Evolutionary conservation across 495 filamentous ascomycete species (phyloP).

Genomic region (Cladorrhinum samala): DNA sequence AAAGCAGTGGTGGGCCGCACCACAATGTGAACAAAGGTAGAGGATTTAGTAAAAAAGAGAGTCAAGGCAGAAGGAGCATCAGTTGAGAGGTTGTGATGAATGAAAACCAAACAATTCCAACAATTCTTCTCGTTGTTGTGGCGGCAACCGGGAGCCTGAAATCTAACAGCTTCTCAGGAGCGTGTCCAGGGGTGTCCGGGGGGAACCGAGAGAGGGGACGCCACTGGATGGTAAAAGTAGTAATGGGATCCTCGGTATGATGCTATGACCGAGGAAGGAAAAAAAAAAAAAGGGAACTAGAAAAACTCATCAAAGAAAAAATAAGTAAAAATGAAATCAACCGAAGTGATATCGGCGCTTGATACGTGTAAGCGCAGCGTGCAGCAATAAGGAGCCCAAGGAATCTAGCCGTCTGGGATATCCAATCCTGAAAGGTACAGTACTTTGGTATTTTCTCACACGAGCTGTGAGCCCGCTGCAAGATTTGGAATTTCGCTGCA

Average conservation of each 20-base stretch:
- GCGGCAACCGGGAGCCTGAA: background rate
- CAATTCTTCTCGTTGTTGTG: background rate
- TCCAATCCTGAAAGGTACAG: background rate
- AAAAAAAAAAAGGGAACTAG: background rate
- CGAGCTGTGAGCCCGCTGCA: no score
- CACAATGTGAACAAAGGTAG: background rate
- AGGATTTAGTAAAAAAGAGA: background rate
- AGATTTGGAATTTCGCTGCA: background rate
- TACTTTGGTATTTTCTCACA: no score
- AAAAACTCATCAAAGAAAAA: background rate
- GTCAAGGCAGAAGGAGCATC: background rate
- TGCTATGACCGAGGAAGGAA: slow-evolving; percentile 1
- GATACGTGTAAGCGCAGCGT: background rate
- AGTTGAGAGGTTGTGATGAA: background rate
- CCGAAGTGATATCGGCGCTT: slow-evolving; percentile 5
- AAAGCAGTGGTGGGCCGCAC: background rate
- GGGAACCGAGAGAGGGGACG: background rate
- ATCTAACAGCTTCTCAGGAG: background rate
- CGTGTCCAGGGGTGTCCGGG: background rate
- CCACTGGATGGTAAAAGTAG: background rate
- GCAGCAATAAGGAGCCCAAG: background rate
- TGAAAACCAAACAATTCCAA: background rate
- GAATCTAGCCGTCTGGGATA: background rate
- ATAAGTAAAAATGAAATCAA: background rate
- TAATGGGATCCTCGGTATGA: slow-evolving; percentile 1